phyloP scores from a whole-genome alignment of 1,284 basidiomycete genomes.

The Leccinum insolens region DNA sequence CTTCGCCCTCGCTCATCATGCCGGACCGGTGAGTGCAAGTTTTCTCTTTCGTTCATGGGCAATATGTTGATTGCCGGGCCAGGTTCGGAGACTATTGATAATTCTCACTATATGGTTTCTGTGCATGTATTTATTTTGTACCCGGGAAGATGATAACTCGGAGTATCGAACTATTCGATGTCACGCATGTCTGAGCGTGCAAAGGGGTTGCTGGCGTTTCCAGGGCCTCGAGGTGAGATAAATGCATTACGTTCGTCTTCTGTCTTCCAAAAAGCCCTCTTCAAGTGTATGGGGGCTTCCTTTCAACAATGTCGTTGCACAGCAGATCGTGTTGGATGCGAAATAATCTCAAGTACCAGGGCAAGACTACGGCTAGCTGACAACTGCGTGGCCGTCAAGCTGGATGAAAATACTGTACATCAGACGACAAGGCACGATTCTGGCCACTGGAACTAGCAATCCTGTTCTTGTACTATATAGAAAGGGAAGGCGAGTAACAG shows the following conservation, averaged over 20 bases:
- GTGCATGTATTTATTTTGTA: conserved; percentile 6
- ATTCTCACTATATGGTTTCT: conserved; percentile 1
- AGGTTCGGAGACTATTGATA: conserved; percentile 40
- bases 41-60: not conserved
- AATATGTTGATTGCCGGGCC: conserved; percentile 3
- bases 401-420: not conserved
- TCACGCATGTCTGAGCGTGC: not conserved
- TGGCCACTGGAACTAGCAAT: not conserved
- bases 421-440: not conserved
- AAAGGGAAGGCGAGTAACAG: not conserved
- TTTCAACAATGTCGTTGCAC: not conserved
- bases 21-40: conserved; percentile 70
- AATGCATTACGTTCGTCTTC: not conserved
- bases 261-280: not conserved
- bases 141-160: not conserved
- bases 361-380: not conserved
- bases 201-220: not conserved
- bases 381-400: not conserved
- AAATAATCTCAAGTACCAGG: not conserved
- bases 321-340: not conserved
- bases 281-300: not conserved
- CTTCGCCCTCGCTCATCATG: conserved; percentile 63
- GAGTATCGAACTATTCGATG: not conserved
- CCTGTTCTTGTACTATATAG: not conserved
- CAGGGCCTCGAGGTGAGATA: not conserved